Percentiles rank a stretch among this genome's conserved stretches.
phyloP scores from a whole-genome alignment of 164 flowering plant species.

The Echeveria elegans region DNA sequence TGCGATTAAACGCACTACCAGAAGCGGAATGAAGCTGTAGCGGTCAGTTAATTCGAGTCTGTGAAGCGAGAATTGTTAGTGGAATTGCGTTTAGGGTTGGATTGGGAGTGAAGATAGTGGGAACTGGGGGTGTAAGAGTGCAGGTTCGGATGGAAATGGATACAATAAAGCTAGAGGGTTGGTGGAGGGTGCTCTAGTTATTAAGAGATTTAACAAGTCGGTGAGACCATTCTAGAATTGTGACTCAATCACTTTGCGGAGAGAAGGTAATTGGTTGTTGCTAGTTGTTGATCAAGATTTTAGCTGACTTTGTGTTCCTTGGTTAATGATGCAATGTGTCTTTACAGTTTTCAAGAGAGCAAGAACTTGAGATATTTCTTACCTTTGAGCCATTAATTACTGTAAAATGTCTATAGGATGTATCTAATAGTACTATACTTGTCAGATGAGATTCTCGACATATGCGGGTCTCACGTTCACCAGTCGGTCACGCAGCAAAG shows the following conservation, averaged over 20 bases:
- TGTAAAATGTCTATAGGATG: background rate
- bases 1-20: background rate
- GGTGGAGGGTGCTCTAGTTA: slow-evolving; percentile 66
- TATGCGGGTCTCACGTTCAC: background rate
- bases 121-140: background rate
- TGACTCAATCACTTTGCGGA: slow-evolving; percentile 63
- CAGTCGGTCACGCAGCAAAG: background rate
- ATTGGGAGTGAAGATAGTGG: no score
- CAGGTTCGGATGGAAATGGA: background rate
- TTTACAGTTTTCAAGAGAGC: slow-evolving; percentile 65
- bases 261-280: slow-evolving; percentile 43
- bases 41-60: background rate
- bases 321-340: background rate
- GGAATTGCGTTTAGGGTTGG: background rate
- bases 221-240: slow-evolving; percentile 80
- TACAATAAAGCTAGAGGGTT: slow-evolving; percentile 50
- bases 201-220: slow-evolving; percentile 70
- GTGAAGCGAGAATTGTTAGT: background rate
- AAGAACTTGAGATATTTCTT: slow-evolving; percentile 64
- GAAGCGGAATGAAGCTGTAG: background rate
- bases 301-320: background rate
- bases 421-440: background rate
- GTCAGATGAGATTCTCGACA: background rate
- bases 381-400: background rate
- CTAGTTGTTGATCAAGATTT: background rate